Conservation (phyloP, 441 rosid genomes). For the Erodium chrysanthum region DNA sequence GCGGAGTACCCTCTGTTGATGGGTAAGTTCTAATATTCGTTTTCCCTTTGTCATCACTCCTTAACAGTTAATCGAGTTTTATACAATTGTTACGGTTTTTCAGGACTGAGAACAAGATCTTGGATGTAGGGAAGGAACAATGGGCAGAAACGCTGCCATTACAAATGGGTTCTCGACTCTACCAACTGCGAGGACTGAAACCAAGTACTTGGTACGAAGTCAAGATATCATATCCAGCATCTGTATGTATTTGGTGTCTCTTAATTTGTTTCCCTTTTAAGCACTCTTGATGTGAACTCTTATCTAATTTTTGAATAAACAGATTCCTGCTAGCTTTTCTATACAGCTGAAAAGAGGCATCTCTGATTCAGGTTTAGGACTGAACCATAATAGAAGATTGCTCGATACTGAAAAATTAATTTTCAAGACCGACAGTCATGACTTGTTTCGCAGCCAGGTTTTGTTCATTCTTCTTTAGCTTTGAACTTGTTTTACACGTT, state of each 20-base stretch:
- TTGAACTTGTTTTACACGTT: conserved; percentile 6
- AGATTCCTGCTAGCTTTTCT: conserved; percentile 68
- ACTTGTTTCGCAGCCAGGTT: conserved; percentile 39
- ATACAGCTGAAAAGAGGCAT: conserved; percentile 44
- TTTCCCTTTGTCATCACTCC: neutral
- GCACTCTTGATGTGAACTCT: conserved; percentile 14
- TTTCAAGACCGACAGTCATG: conserved; percentile 47
- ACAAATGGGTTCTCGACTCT: conserved; percentile 47
- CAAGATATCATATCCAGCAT: conserved; percentile 96
- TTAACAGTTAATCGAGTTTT: neutral
- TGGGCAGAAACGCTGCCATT: conserved; percentile 56
- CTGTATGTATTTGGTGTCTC: conserved; percentile 48
- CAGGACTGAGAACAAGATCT: conserved; percentile 32
- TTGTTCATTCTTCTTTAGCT: conserved; percentile 12
- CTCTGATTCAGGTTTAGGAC: conserved; percentile 20
- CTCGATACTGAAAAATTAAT: conserved; percentile 71
- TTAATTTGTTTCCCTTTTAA: conserved; percentile 13
- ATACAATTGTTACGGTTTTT: conserved; percentile 1
- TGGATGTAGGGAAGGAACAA: conserved; percentile 57
- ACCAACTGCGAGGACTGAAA: conserved; percentile 50
- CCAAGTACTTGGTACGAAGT: conserved; percentile 75
- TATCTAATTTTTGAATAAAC: neutral
- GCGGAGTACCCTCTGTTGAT: neutral
- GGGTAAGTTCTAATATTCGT: neutral
- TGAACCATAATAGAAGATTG: conserved; percentile 39